phyloP scores from a whole-genome alignment of 129 eudicot species.

The Arctium lappa region DNA sequence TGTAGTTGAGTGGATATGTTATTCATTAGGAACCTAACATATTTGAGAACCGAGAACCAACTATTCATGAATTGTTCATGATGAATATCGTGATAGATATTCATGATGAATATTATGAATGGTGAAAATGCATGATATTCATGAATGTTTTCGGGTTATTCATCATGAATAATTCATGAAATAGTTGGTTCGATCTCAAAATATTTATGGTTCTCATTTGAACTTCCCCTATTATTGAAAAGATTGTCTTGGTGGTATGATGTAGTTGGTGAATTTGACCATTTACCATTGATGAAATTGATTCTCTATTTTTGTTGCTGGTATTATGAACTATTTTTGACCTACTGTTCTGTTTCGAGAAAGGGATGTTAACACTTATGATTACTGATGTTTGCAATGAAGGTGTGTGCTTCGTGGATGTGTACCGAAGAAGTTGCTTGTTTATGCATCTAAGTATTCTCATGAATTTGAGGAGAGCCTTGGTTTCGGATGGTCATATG shows the following conservation, averaged over 20 bases:
- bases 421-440: conserved; percentile 94
- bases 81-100: no score
- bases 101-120: background rate
- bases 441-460: conserved; percentile 91
- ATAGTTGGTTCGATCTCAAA: background rate
- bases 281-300: background rate
- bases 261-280: background rate
- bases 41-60: no score
- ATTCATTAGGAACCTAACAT: no score
- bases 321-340: background rate
- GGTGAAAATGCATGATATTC: background rate
- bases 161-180: background rate
- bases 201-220: background rate
- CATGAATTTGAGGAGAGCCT: conserved; percentile 96
- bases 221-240: background rate
- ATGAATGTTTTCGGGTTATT: background rate
- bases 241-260: conserved; percentile 7
- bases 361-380: conserved; percentile 11
- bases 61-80: no score
- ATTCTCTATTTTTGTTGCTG: conserved; percentile 9
- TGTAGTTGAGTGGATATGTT: background rate
- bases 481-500: conserved; percentile 97
- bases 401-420: conserved; percentile 99
- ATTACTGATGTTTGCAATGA: conserved; percentile 26
- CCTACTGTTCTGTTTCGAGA: background rate